phyloP scores from a whole-genome alignment of 306 rosid genomes.

The Lathyrus oleraceus region DNA sequence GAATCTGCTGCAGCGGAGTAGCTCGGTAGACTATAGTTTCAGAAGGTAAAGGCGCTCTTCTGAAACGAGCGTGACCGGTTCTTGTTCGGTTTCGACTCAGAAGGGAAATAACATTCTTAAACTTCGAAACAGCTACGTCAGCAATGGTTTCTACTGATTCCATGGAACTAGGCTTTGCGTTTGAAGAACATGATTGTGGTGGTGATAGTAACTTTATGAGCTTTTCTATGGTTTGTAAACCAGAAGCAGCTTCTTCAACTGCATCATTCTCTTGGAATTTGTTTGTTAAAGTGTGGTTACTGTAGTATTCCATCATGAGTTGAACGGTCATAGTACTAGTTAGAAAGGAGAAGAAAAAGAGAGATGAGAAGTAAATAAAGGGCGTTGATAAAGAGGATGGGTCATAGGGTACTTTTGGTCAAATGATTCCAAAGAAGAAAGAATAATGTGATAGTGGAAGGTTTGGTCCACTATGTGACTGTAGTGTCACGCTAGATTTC shows the following conservation, averaged over 20 bases:
- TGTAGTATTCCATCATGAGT: constrained; percentile 47
- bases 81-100: constrained; percentile 61
- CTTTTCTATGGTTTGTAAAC: constrained; percentile 66
- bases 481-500: constrained; percentile 52
- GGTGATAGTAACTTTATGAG: constrained; percentile 50
- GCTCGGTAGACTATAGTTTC: constrained; percentile 46
- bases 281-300: constrained; percentile 34
- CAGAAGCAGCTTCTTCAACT: constrained; percentile 80
- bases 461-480: constrained; percentile 51
- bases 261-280: constrained; percentile 60
- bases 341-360: background rate
- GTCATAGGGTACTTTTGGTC: constrained; percentile 48
- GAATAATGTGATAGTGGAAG: constrained; percentile 24
- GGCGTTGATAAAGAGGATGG: constrained; percentile 35
- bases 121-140: constrained; percentile 78
- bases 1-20: constrained; percentile 87
- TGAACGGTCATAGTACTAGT: constrained; percentile 69
- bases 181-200: background rate
- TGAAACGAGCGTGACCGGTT: constrained; percentile 91
- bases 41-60: constrained; percentile 59
- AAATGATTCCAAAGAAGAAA: constrained; percentile 40
- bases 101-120: constrained; percentile 75
- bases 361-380: background rate
- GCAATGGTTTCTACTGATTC: constrained; percentile 54
- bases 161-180: constrained; percentile 25